These are phyloP conservation scores for Entomortierella lignicola DNA, from an alignment of 192 early-diverging fungal genomes.

Conservation along the genomic window DNA sequence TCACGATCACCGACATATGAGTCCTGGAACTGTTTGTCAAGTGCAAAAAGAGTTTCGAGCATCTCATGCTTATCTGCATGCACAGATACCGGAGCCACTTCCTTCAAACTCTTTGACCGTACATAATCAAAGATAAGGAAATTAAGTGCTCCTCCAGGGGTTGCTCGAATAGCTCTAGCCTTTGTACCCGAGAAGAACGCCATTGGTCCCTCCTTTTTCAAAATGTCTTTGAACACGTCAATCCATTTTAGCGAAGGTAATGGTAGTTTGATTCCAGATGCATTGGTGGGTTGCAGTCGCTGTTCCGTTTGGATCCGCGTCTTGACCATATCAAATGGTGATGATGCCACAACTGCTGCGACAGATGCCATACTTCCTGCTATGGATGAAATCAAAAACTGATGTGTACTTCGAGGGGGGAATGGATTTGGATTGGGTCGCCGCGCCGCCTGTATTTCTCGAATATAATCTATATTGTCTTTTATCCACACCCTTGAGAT, in stretches of 20 bases:
- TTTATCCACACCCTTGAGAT: slow-evolving; percentile 25
- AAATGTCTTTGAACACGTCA: slow-evolving; percentile 32
- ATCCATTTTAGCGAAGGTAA: slow-evolving; percentile 30
- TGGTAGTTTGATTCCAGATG: slow-evolving; percentile 35
- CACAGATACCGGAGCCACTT: slow-evolving; percentile 10
- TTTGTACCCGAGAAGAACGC: slow-evolving; percentile 34
- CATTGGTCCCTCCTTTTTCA: slow-evolving; percentile 45
- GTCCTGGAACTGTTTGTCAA: slow-evolving; percentile 25
- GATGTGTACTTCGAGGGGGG: slow-evolving; percentile 16
- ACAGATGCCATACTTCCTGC: slow-evolving; percentile 43
- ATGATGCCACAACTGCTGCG: slow-evolving; percentile 28
- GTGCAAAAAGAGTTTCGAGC: slow-evolving; percentile 17
- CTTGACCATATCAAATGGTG: slow-evolving; percentile 50
- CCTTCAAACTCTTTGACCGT: slow-evolving; percentile 35
- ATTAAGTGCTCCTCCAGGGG: slow-evolving; percentile 48
- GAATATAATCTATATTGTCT: slow-evolving; percentile 31
- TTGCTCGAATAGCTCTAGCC: slow-evolving; percentile 30
- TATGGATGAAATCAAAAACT: slow-evolving; percentile 35
- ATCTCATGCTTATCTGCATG: slow-evolving; percentile 18
- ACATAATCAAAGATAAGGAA: slow-evolving; percentile 55
- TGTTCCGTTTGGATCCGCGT: slow-evolving; percentile 53
- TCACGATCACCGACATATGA: slow-evolving; percentile 1
- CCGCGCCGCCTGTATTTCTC: slow-evolving; percentile 22
- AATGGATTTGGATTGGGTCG: slow-evolving; percentile 28
- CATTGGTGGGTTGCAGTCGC: slow-evolving; percentile 28